These are phyloP conservation scores for Castanea mollissima DNA, from an alignment of 306 rosid species.

Conservation along the genomic window DNA sequence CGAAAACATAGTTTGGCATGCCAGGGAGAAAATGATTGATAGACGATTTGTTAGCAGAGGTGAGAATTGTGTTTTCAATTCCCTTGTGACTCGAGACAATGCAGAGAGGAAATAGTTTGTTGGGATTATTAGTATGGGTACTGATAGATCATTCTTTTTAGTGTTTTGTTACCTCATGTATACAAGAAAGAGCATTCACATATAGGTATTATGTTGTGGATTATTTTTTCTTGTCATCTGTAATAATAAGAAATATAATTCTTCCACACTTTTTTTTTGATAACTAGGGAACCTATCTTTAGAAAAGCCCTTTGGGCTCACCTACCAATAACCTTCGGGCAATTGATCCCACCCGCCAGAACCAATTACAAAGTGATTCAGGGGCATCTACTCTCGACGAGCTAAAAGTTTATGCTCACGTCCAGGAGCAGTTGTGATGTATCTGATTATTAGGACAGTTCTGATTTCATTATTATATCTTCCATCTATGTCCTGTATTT, in stretches of 20 bases:
- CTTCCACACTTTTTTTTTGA: constrained; percentile 2
- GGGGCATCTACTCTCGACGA: no score
- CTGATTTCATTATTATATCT: constrained; percentile 4
- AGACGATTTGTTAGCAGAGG: constrained; percentile 33
- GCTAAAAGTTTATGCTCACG: no score
- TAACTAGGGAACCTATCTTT: no score
- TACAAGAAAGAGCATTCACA: constrained; percentile 52
- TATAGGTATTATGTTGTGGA: constrained; percentile 56
- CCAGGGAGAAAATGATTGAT: constrained; percentile 29
- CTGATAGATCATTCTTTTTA: constrained; percentile 52
- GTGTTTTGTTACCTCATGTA: constrained; percentile 43
- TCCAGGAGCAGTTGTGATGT: constrained; percentile 1
- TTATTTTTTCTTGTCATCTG: constrained; percentile 50
- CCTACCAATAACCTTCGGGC: no score
- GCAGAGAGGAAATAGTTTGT: constrained; percentile 51
- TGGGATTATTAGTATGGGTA: constrained; percentile 55
- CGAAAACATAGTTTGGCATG: constrained; percentile 24
- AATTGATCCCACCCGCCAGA: no score
- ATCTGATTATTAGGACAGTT: constrained; percentile 26
- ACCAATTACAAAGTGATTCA: no score
- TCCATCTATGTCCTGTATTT: constrained; percentile 21
- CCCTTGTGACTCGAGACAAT: constrained; percentile 30
- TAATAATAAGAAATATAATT: constrained; percentile 44
- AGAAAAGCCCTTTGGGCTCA: no score
- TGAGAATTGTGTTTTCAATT: constrained; percentile 29